Evolutionary conservation across 306 rosid species (phyloP), one percentile per base, ranked within the genome.

Genomic region (Cucumis hystrix): DNA sequence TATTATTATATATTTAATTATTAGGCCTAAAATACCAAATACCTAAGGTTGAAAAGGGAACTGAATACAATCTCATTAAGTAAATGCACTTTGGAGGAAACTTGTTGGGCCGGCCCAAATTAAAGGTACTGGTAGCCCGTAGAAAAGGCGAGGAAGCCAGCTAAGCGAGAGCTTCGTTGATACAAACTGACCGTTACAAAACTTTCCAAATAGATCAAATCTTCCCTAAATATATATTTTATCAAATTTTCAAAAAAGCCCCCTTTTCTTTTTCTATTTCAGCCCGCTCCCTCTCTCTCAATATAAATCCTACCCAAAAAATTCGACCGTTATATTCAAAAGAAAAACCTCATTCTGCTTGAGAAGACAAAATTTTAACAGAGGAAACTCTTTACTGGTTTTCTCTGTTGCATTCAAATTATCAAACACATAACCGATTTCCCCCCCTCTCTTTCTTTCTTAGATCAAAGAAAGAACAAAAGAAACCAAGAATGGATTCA

Each of bases 401-500:
- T 66, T 68, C 49, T 64, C 59, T 54, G 76, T 71, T 71, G 60
- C 23, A 71, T 71, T 45, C 39, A 69, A 25, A 16, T 28, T 15
- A 47, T 49, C 18, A 3, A 2, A 13, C 7, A 17, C 55, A 20
- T 6, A n/a, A 70, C 8, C 37, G 40, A 70, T 47, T 47, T 33
- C 37, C 1, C n/a, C 57, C 67, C 68, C 47, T 35, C 15, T 25
- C 63, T 35, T 25, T 25, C 63, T 73, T 64, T 25, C 69, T 30
- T 33, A 65, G 28, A 74, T 7, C 23, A 18, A 18, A 62, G 75
- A 43, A 15, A 35, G 41, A 75, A 63, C 2, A 37, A 55, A 55
- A 78, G 40, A 74, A 62, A 70, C 60, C 57, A 52, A 59, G 54
- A 70, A 95, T 96, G 99, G 99, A 96, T 74, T 86, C 97, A 14